These are phyloP conservation scores for Chaetoceros tenuissimus DNA, from an alignment of 108 stramenopile genomes.

Conservation along the genomic window DNA sequence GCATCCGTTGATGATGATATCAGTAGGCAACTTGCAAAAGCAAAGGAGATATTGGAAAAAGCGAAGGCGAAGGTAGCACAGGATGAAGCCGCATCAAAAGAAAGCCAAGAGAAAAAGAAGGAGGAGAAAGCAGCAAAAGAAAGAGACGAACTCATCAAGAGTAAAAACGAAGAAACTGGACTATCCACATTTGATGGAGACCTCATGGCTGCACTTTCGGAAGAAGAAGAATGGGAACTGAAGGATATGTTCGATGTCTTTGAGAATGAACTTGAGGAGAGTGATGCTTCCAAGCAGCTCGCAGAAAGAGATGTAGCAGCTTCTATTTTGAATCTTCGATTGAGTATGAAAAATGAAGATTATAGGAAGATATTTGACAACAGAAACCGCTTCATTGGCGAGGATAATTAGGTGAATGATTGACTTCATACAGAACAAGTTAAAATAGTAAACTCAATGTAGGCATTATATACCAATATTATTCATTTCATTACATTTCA, in stretches of 20 bases:
- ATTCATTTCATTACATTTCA: too few species aligned
- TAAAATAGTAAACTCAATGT: not conserved
- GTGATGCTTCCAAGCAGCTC: slow-evolving; percentile 12
- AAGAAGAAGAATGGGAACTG: slow-evolving; percentile 63
- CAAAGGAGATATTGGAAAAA: slow-evolving; percentile 22
- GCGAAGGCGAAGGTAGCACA: slow-evolving; percentile 31
- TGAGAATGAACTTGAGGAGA: slow-evolving; percentile 24
- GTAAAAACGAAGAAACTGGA: slow-evolving; percentile 27
- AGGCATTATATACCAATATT: not conserved
- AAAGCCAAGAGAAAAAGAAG: not conserved
- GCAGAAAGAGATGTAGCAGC: slow-evolving; percentile 60
- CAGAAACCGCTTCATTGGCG: slow-evolving; percentile 78
- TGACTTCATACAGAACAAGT: not conserved
- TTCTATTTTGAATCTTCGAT: slow-evolving; percentile 54
- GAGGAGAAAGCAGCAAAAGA: not conserved
- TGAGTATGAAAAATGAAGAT: slow-evolving; percentile 46
- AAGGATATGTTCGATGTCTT: slow-evolving; percentile 42
- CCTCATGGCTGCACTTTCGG: slow-evolving; percentile 58
- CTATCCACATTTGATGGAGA: slow-evolving; percentile 66
- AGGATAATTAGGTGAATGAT: slow-evolving; percentile 25
- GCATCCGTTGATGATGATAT: slow-evolving; percentile 22
- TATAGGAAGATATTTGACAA: slow-evolving; percentile 71
- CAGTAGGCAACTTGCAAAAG: slow-evolving; percentile 18
- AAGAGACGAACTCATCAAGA: slow-evolving; percentile 24
- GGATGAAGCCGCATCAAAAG: not conserved